A percentile compares a stretch with the other conserved stretches of the same genome.
phyloP scores from a whole-genome alignment of 306 rosid species.

The Corylus heterophylla region DNA sequence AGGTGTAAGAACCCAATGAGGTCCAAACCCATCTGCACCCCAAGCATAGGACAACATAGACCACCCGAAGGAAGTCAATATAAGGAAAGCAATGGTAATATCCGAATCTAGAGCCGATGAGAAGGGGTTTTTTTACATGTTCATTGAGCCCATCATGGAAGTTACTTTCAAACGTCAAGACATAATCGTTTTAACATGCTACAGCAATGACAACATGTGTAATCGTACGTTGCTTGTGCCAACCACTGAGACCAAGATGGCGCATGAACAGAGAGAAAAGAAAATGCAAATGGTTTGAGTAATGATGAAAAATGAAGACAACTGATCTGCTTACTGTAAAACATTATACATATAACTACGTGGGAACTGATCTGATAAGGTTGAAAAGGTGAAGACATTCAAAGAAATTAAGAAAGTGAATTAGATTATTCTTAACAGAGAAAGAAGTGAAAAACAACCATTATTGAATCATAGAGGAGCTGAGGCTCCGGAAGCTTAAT shows the following conservation, averaged over 20 bases:
- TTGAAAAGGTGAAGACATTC: neutral
- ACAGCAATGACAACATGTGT: too few relatives aligned
- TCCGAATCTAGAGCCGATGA: too few relatives aligned
- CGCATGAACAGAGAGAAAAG: too few relatives aligned
- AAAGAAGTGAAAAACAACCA: neutral
- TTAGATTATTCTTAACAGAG: neutral
- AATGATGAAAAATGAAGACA: neutral
- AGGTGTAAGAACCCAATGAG: too few relatives aligned
- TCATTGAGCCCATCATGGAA: conserved; percentile 20
- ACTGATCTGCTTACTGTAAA: neutral
- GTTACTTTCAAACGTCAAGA: neutral
- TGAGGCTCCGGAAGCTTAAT: neutral
- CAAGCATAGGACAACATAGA: too few relatives aligned
- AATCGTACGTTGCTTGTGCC: too few relatives aligned
- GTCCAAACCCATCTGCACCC: too few relatives aligned
- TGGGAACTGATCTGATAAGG: neutral
- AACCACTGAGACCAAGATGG: neutral
- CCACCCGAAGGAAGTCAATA: too few relatives aligned
- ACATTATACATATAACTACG: neutral
- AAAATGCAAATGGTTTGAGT: too few relatives aligned
- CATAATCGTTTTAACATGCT: neutral
- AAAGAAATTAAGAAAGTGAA: neutral
- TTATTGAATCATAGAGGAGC: neutral
- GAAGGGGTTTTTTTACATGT: neutral
- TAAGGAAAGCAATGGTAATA: too few relatives aligned